Conservation (phyloP, 2,329 filamentous ascomycete genomes). For the Xylaria sp. region DNA sequence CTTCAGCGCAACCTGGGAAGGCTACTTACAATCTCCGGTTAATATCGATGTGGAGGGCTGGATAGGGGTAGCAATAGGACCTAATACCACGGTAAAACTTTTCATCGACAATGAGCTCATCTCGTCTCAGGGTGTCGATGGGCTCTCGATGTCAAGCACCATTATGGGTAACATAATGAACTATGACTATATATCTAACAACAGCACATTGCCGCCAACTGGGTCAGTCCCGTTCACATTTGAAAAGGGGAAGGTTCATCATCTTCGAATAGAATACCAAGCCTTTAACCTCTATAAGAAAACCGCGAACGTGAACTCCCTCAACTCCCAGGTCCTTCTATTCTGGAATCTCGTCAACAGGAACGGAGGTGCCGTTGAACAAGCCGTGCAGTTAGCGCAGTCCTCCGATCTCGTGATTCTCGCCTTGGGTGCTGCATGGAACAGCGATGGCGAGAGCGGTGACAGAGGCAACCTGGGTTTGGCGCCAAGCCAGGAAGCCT, state of each 20-base stretch:
- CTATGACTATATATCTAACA: conserved; percentile 44
- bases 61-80: conserved; percentile 49
- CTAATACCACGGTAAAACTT: conserved; percentile 48
- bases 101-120: conserved; percentile 45
- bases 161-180: conserved; percentile 50
- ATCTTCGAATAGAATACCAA: conserved; percentile 49
- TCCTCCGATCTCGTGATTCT: conserved; percentile 48
- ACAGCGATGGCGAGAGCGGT: conserved; percentile 51
- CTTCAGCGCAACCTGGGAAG: conserved; percentile 52
- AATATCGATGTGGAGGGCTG: conserved; percentile 48
- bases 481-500: conserved; percentile 44
- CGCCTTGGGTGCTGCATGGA: conserved; percentile 50
- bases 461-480: conserved; percentile 48
- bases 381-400: conserved; percentile 45
- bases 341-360: conserved; percentile 54
- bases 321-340: conserved; percentile 50
- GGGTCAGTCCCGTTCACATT: conserved; percentile 48
- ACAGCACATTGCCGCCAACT: conserved; percentile 45
- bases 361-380: conserved; percentile 35
- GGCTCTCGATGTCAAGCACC: conserved; percentile 37
- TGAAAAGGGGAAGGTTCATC: conserved; percentile 41
- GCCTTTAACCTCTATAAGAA: conserved; percentile 49
- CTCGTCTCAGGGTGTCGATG: conserved; percentile 34
- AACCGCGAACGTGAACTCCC: conserved; percentile 46
- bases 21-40: conserved; percentile 45